Evolutionary conservation across 2,329 filamentous ascomycete species (phyloP).

Genomic region (Phialocephala sp.): DNA sequence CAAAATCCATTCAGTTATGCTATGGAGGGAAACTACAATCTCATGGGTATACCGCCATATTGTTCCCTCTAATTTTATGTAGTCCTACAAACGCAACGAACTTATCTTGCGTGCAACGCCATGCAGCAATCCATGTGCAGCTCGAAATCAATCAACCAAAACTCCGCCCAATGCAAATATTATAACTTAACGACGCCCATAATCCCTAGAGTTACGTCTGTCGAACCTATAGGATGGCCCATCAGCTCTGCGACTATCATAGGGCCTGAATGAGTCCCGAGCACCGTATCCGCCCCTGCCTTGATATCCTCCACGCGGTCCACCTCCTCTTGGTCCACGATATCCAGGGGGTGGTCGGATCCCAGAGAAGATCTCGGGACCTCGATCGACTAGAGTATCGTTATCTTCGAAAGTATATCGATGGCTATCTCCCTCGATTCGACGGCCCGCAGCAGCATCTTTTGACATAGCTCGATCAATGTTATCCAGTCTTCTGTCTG

Average conservation of each 20-base stretch:
- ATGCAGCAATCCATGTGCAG: background rate
- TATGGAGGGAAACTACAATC: background rate
- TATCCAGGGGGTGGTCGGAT: constrained; percentile 61
- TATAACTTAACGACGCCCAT: constrained; percentile 28
- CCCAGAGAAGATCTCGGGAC: constrained; percentile 71
- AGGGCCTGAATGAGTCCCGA: constrained; percentile 16
- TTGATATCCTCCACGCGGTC: constrained; percentile 36
- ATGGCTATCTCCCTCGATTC: constrained; percentile 52
- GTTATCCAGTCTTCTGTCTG: constrained; percentile 66
- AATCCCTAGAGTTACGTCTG: constrained; percentile 28
- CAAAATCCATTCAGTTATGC: background rate
- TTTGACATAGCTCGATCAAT: constrained; percentile 53
- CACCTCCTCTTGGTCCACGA: constrained; percentile 42
- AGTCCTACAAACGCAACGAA: constrained; percentile 19
- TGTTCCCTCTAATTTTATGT: constrained; percentile 5
- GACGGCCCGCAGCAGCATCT: constrained; percentile 43
- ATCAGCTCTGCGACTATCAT: constrained; percentile 15
- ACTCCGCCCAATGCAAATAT: constrained; percentile 19
- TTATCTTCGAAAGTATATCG: constrained; percentile 75
- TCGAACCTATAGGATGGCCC: constrained; percentile 23
- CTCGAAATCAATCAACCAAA: constrained; percentile 6
- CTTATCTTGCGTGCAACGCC: background rate
- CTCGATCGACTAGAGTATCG: constrained; percentile 71
- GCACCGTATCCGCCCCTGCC: constrained; percentile 25
- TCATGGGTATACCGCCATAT: constrained; percentile 4